These are phyloP conservation scores for Novymonas esmeraldas DNA, from an alignment of 208 protist genomes.

Conservation along the genomic window DNA sequence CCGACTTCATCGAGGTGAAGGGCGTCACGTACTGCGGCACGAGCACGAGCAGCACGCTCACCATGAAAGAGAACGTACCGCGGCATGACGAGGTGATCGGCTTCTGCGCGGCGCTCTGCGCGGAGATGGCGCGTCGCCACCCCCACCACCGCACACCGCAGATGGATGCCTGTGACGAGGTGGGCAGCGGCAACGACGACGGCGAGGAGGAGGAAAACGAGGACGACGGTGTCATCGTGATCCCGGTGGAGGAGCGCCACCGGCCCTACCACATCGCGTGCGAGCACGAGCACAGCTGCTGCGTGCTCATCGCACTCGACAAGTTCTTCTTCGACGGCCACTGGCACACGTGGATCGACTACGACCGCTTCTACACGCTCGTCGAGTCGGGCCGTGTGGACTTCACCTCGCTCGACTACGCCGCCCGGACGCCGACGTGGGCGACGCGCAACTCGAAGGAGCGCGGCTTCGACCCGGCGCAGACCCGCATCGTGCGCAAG, in stretches of 20 bases:
- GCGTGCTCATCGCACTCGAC: conserved; percentile 87
- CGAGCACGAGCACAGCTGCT: conserved; percentile 94
- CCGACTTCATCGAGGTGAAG: conserved; percentile 97
- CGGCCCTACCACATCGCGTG: conserved; percentile 89
- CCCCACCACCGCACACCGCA: conserved; percentile 41
- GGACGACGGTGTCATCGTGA: conserved; percentile 36
- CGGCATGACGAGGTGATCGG: conserved; percentile 94
- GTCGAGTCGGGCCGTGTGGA: conserved; percentile 39
- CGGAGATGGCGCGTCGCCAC: conserved; percentile 45
- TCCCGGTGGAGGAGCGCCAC: conserved; percentile 36
- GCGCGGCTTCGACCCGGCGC: conserved; percentile 89
- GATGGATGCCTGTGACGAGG: conserved; percentile 21
- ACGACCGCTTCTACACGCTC: conserved; percentile 80
- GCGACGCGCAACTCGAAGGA: conserved; percentile 80
- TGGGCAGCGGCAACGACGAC: conserved; percentile 10
- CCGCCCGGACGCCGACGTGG: conserved; percentile 76
- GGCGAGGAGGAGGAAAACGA: conserved; percentile 13
- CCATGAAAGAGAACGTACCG: conserved; percentile 94
- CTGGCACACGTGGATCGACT: conserved; percentile 94
- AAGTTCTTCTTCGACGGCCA: conserved; percentile 77
- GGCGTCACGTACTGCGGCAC: conserved; percentile 95
- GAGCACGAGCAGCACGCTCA: conserved; percentile 79
- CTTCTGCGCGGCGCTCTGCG: conserved; percentile 82
- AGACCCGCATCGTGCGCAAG: conserved; percentile 71
- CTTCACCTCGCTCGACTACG: conserved; percentile 86